Conservation (phyloP, 2,329 filamentous ascomycete genomes). For the Colletotrichum coccodes region DNA sequence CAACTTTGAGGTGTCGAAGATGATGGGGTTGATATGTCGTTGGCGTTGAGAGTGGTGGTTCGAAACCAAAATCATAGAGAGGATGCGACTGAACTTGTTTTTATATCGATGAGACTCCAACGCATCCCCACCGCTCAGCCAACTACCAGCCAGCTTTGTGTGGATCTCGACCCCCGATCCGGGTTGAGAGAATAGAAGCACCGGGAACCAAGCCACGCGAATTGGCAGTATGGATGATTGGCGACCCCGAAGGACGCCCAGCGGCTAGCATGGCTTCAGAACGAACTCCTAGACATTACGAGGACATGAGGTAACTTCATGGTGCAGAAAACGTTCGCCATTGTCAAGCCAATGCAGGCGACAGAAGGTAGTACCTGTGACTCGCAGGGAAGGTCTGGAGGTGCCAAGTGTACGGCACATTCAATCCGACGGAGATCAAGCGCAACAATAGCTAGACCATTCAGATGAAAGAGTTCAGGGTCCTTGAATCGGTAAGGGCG, state of each 20-base stretch:
- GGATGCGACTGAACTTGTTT: neutral
- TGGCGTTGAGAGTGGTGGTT: conserved; percentile 1
- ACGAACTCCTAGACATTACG: neutral
- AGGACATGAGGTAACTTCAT: neutral
- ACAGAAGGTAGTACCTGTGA: neutral
- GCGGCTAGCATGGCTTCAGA: neutral
- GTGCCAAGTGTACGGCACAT: neutral
- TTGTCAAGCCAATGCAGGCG: neutral
- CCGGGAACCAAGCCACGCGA: conserved; percentile 11
- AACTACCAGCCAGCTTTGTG: neutral
- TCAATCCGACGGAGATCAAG: neutral
- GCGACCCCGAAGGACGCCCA: neutral
- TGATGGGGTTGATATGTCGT: neutral
- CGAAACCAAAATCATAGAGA: neutral
- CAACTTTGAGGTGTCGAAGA: neutral
- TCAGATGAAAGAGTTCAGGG: neutral
- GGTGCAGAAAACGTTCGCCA: conserved; percentile 7
- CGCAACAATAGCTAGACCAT: neutral
- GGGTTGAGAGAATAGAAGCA: neutral
- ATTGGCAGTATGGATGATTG: neutral
- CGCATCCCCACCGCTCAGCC: neutral
- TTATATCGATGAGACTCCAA: conserved; percentile 13
- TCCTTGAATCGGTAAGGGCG: conserved; percentile 6
- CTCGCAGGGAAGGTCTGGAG: conserved; percentile 4
- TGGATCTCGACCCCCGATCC: neutral